phyloP scores from a whole-genome alignment of 805 yeast species.

The Kodamaea laetipori region DNA sequence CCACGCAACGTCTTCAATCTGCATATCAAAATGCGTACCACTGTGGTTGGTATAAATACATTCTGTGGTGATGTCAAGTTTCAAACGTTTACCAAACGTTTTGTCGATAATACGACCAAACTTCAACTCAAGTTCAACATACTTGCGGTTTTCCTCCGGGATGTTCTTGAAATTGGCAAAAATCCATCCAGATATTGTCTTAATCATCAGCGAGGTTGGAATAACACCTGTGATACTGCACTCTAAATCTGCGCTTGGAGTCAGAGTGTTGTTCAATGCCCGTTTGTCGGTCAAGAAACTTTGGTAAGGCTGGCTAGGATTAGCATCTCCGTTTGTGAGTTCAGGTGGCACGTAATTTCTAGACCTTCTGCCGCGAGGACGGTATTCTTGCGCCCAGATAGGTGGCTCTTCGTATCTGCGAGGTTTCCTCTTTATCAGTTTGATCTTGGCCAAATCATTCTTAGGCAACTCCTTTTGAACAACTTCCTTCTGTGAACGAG shows the following conservation, averaged over 20 bases:
- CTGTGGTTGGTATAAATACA: slow-evolving; percentile 58
- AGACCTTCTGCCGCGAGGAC: slow-evolving; percentile 14
- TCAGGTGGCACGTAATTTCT: neutral
- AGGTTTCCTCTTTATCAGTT: slow-evolving; percentile 49
- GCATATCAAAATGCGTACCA: slow-evolving; percentile 62
- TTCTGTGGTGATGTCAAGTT: slow-evolving; percentile 69
- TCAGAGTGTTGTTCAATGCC: slow-evolving; percentile 34
- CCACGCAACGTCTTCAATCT: slow-evolving; percentile 64
- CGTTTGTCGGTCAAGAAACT: slow-evolving; percentile 15
- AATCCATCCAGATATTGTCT: slow-evolving; percentile 85
- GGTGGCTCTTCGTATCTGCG: slow-evolving; percentile 67
- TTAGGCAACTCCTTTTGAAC: too few species aligned
- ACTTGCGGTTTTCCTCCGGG: slow-evolving; percentile 52
- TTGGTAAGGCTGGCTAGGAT: slow-evolving; percentile 1
- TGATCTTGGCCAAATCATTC: slow-evolving; percentile 30
- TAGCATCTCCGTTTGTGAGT: neutral
- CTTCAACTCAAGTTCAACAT: slow-evolving; percentile 72
- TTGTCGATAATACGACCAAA: slow-evolving; percentile 72
- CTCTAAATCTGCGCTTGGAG: slow-evolving; percentile 40
- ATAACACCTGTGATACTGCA: slow-evolving; percentile 70
- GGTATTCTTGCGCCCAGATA: slow-evolving; percentile 80
- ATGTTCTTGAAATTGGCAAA: slow-evolving; percentile 77
- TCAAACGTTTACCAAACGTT: slow-evolving; percentile 59
- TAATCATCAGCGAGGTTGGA: slow-evolving; percentile 78
- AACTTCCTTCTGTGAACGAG: too few species aligned